Evolutionary conservation across 805 yeast genomes (phyloP), one percentile per base, ranked within the genome.

Genomic region (Ogataea naganishii): DNA sequence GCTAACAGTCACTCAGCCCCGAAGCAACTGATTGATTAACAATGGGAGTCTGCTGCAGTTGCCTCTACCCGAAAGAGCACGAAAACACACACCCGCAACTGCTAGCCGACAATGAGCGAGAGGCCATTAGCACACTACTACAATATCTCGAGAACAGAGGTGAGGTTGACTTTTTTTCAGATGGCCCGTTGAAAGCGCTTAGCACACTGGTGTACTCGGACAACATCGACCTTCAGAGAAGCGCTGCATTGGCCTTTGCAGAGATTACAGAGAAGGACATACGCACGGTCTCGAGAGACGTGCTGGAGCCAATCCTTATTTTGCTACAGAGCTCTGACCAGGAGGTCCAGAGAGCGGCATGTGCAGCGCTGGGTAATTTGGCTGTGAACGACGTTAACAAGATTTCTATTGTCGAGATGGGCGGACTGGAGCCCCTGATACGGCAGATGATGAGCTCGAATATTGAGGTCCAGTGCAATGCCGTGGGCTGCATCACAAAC

Each of bases 401-500:
- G 56, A 71, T 82, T 12, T 66, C 92, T 30, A 89, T 92, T 37
- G 97, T 94, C 12, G 95, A 89, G 49, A 85, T 92, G 96, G 97
- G 97, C 18, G 98, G 97, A 2, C 70, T 92, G 34, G 95, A 88
- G 40, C 97, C 97, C 5, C 71, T 92, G 26, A 92, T 92, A 46
- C 79, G 94, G 56, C 98, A 92, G 60, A 92, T 92, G 99, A 80
- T 85, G 80, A 80, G 94, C 24, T 74, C 92, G 32, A 92, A 92
- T 49, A 94, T 92, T 35, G 99, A 92, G 57, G 97, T 92, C 23
- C 98, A 92, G 60, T 92, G 99, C 58, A 92, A 92, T 53, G 98
- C 99, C 3, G 98, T 92, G 34, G 99, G 99, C 12, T 92, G 98
- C 56, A 88, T 92, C 50, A 92, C 99, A 21, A 92, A 92, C 53